Conservation (phyloP, 2,329 filamentous ascomycete genomes). For the Zalaria sp. region DNA sequence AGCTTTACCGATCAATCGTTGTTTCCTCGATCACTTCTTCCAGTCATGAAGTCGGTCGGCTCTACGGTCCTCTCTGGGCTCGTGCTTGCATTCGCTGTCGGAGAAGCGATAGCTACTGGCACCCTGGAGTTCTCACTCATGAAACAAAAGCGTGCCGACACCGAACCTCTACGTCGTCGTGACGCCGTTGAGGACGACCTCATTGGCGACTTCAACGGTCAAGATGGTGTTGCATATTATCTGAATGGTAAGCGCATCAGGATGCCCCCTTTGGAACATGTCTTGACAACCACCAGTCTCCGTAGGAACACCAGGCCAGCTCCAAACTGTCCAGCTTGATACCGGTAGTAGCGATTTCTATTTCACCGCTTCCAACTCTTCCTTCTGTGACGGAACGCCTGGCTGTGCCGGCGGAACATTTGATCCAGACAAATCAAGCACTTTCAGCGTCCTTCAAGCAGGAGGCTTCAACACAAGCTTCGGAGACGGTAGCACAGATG, state of each 20-base stretch:
- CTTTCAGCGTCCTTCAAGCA: conserved; percentile 11
- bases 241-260: background rate
- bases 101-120: no score
- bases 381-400: conserved; percentile 9
- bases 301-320: conserved; percentile 19
- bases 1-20: no score
- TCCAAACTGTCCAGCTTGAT: conserved; percentile 17
- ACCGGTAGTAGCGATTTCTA: conserved; percentile 20
- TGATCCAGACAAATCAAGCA: conserved; percentile 11
- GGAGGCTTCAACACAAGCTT: conserved; percentile 17
- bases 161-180: background rate
- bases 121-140: no score
- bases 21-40: no score
- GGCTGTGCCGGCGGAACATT: conserved; percentile 16
- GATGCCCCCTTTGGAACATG: no score
- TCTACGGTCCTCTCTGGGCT: no score
- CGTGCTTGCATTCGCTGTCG: no score
- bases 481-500: conserved; percentile 14
- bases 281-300: conserved; percentile 7
- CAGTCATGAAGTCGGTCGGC: no score
- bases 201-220: background rate
- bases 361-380: conserved; percentile 13
- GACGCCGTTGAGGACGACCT: conserved; percentile 1
- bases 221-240: background rate
- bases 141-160: no score